Evolutionary conservation across 2,329 filamentous ascomycete species (phyloP).

Genomic region (Pseudogymnoascus sp.): DNA sequence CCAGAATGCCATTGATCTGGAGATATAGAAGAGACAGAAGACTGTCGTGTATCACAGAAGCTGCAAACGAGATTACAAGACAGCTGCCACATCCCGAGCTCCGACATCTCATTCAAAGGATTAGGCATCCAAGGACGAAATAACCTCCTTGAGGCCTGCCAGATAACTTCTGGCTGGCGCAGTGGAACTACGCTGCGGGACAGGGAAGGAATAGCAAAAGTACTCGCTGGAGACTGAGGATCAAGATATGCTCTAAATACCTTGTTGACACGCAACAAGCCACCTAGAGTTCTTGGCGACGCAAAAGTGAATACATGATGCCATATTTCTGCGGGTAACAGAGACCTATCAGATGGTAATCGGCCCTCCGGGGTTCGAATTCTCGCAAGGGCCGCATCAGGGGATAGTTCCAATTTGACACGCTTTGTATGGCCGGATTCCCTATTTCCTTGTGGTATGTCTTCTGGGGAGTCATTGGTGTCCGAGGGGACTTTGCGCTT

Average conservation of each 20-base stretch:
- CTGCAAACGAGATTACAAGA: slow-evolving; percentile 57
- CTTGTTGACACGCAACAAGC: slow-evolving; percentile 59
- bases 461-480: slow-evolving; percentile 18
- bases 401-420: slow-evolving; percentile 19
- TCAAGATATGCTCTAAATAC: slow-evolving; percentile 55
- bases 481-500: slow-evolving; percentile 20
- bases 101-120: slow-evolving; percentile 55
- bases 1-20: slow-evolving; percentile 48
- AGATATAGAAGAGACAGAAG: slow-evolving; percentile 21
- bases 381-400: slow-evolving; percentile 10
- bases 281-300: slow-evolving; percentile 54
- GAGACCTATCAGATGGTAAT: slow-evolving; percentile 20
- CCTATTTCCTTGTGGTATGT: slow-evolving; percentile 15
- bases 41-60: slow-evolving; percentile 47
- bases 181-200: slow-evolving; percentile 27
- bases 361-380: slow-evolving; percentile 17
- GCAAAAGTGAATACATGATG: slow-evolving; percentile 61
- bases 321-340: slow-evolving; percentile 57
- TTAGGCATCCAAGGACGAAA: slow-evolving; percentile 61
- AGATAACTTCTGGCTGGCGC: slow-evolving; percentile 57
- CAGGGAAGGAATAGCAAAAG: slow-evolving; percentile 28
- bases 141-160: slow-evolving; percentile 58
- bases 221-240: slow-evolving; percentile 32
- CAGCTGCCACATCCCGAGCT: slow-evolving; percentile 71
- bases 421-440: slow-evolving; percentile 21